Evolutionary conservation across 2,329 filamentous ascomycete species (phyloP).

Genomic region (Polychaeton citri): DNA sequence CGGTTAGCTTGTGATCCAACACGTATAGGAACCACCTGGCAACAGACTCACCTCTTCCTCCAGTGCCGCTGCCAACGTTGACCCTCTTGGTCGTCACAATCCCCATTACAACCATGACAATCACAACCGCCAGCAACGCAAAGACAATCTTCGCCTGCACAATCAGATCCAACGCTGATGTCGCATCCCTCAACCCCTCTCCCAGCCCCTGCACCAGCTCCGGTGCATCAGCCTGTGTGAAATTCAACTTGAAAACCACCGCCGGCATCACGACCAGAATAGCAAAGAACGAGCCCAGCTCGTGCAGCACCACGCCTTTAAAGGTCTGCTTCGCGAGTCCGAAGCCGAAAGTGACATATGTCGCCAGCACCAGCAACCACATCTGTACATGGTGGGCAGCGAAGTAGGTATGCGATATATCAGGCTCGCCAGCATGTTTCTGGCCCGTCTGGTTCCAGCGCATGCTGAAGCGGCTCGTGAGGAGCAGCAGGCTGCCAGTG

Average conservation of each 20-base stretch:
- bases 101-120: slow-evolving; percentile 16
- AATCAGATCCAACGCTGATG: slow-evolving; percentile 18
- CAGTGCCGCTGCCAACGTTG: slow-evolving; percentile 1
- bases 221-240: slow-evolving; percentile 75
- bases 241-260: slow-evolving; percentile 77
- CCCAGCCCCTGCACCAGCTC: slow-evolving; percentile 46
- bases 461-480: slow-evolving; percentile 52
- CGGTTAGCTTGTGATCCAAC: not conserved
- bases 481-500: slow-evolving; percentile 31
- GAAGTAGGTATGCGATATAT: slow-evolving; percentile 65
- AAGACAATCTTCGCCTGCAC: slow-evolving; percentile 25
- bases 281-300: slow-evolving; percentile 19
- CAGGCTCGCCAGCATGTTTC: slow-evolving; percentile 82
- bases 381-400: slow-evolving; percentile 50
- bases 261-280: slow-evolving; percentile 41
- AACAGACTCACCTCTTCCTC: not conserved
- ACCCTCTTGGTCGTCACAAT: slow-evolving; percentile 4
- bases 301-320: slow-evolving; percentile 13
- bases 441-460: slow-evolving; percentile 97
- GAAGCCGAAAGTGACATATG: slow-evolving; percentile 50
- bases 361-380: slow-evolving; percentile 58
- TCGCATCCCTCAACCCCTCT: slow-evolving; percentile 14
- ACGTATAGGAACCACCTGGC: not conserved
- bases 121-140: slow-evolving; percentile 19
- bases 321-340: slow-evolving; percentile 25